Conservation (phyloP, 202 grass and related monocot species). For the Sporobolus alterniflorus region DNA sequence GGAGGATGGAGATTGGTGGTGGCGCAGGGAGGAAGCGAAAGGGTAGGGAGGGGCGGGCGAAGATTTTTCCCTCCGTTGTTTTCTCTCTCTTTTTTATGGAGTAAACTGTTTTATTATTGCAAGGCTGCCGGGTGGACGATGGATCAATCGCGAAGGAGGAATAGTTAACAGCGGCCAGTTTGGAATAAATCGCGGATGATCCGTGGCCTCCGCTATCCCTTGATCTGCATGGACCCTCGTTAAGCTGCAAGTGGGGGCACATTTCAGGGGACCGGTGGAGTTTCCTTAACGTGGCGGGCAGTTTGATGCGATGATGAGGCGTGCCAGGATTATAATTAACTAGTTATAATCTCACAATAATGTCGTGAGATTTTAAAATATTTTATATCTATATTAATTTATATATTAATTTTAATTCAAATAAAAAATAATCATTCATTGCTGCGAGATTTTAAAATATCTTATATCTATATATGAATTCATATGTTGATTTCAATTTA, state of each 20-base stretch:
- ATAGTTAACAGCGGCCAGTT: neutral
- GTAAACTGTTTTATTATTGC: conserved; percentile 34
- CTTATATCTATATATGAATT: too few relatives aligned
- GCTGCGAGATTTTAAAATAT: too few relatives aligned
- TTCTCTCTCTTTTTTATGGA: conserved; percentile 24
- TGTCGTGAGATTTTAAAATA: too few relatives aligned
- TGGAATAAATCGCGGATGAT: neutral
- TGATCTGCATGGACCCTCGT: neutral
- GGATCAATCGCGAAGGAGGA: conserved; percentile 12
- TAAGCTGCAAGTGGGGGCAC: neutral
- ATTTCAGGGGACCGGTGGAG: neutral
- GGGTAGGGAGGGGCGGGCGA: neutral
- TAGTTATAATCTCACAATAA: too few relatives aligned
- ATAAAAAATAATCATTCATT: too few relatives aligned
- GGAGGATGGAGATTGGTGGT: conserved; percentile 33
- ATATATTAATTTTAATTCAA: too few relatives aligned
- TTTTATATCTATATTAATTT: too few relatives aligned
- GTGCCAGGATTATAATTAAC: neutral
- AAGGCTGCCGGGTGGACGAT: neutral
- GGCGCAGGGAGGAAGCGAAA: conserved; percentile 34
- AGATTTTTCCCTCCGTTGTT: neutral
- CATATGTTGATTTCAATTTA: too few relatives aligned
- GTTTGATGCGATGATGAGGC: conserved; percentile 16
- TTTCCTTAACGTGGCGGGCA: neutral
- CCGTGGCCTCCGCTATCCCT: neutral